Conservation (phyloP, 306 rosid species). For the Comarum palustre region DNA sequence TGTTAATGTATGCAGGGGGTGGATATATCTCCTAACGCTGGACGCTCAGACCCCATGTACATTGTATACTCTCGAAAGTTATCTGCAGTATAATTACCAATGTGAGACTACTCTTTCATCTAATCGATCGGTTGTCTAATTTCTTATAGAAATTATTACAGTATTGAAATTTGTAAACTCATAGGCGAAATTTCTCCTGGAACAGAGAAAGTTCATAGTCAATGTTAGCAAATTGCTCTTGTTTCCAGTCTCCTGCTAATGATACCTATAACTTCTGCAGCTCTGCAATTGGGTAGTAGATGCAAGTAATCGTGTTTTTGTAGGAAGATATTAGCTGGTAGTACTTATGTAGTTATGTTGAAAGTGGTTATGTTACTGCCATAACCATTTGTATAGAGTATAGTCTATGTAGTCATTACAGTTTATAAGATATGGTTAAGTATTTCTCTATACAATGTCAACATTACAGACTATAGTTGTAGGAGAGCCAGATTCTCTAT, state of each 20-base stretch:
- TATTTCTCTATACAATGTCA: neutral
- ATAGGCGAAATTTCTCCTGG: neutral
- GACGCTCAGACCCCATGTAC: conserved; percentile 79
- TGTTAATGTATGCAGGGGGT: conserved; percentile 44
- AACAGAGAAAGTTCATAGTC: neutral
- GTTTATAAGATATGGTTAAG: neutral
- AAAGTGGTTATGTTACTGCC: neutral
- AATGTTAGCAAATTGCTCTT: neutral
- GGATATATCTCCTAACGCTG: conserved; percentile 78
- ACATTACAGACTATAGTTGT: neutral
- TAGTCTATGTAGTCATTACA: neutral
- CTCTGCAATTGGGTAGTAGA: neutral
- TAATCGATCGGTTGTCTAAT: neutral
- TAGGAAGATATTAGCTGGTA: neutral
- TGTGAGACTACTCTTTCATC: neutral
- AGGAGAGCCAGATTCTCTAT: neutral
- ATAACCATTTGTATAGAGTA: neutral
- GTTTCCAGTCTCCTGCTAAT: neutral
- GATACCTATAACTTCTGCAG: neutral
- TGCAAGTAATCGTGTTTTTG: neutral
- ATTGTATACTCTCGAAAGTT: conserved; percentile 57
- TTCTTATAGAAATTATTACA: neutral
- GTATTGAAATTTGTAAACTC: neutral
- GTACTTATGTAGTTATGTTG: neutral
- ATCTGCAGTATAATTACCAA: conserved; percentile 18